Base-by-base conservation (phyloP, 306 rosid species). In the Psophocarpus tetragonolobus region DNA sequence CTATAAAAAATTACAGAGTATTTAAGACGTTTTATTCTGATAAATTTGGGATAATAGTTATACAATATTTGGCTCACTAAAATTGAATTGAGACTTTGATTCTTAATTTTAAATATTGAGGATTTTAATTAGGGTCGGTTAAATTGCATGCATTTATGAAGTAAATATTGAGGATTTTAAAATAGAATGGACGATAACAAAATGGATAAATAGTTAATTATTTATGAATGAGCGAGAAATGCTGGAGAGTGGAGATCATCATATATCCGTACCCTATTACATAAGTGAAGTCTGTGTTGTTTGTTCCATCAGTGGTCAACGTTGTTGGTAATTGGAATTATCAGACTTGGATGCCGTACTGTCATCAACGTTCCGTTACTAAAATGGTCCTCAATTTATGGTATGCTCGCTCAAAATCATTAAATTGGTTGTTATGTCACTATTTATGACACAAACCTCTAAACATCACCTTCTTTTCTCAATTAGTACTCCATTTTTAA, bases 331-430 rank as follows among this genome's bases (percentile, higher is more conserved):
- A 1, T 38, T 73, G 58, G 42, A n/a, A n/a, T n/a, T n/a, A 58
- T 24, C 44, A 74, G 48, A 61, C 47, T 62, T 63, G 17, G 63
- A 63, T 35, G 39, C 51, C n/a, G n/a, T n/a, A 14, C n/a, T n/a
- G 30, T 33, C 4, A 75, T 58, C 12, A 62, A 30, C 38, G n/a
- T 63, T 61, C 21, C 1, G 14, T 23, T 1, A 13, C 5, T 13
- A 21, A 12, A 5, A 3, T 24, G 11, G 73, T 9, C 53, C 38
- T 24, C 14, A 3, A 24, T 51, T 66, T 15, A 50, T 51, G 11
- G 57, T 51, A 18, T 50, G 81, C 45, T 66, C 39, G 81, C 51
- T 77, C 23, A 38, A 48, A 77, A 39, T 66, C 67, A 53, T 48
- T 26, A 7, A 12, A n/a, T n/a, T n/a, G n/a, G n/a, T n/a, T n/a